Base-by-base conservation (phyloP, 164 flowering plant genomes). In the Annona squamosa region DNA sequence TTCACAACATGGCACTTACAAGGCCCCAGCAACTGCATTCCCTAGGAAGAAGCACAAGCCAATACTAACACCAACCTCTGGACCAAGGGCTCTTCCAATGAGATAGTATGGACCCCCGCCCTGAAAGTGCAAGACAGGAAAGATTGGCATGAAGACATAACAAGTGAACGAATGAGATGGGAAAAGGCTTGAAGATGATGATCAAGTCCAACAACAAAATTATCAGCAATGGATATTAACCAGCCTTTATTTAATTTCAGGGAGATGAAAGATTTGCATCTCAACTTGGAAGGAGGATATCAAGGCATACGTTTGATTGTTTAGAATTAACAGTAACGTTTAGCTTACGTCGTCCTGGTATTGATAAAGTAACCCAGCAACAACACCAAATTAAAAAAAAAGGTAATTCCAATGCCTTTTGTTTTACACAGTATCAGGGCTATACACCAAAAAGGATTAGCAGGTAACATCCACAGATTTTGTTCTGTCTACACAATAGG, bases 21-120 rank as follows among this genome's bases (percentile, higher is more conserved):
- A 80, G 68, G 99, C 84, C 77, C 97, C 99, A 75, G 98, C 97
- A 79, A 92, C 97, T 6, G 99, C 99, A 88, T 90, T 96, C 73
- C 99, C 99, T 71, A 96, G 95, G 76, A 96, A 96, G 82, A 96
- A 96, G 72, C 99, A 96, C 64, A 96, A 77, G 73, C 99, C 99
- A 77, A 96, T 96, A 85, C 99, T 96, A 71, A 96, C 95, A 76
- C 99, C 99, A 85, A 96, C 98, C 79, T 96, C 99, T 37, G 99
- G 99, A 73, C 99, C 99, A 87, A 96, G 92, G 71, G 99, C 98
- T 79, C 99, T 94, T 71, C 99, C 98, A 84, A 96, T 96, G 78
- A 96, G 97, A 86, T 93, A 96, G 80, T 96, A 96, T 62, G 99
- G 99, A 41, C 99, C 99, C 57, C 99, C 99, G 83, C 99, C 99